Evolutionary conservation across 2,329 filamentous ascomycete species (phyloP).

Genomic region (Scopulariopsis brevicaulis): DNA sequence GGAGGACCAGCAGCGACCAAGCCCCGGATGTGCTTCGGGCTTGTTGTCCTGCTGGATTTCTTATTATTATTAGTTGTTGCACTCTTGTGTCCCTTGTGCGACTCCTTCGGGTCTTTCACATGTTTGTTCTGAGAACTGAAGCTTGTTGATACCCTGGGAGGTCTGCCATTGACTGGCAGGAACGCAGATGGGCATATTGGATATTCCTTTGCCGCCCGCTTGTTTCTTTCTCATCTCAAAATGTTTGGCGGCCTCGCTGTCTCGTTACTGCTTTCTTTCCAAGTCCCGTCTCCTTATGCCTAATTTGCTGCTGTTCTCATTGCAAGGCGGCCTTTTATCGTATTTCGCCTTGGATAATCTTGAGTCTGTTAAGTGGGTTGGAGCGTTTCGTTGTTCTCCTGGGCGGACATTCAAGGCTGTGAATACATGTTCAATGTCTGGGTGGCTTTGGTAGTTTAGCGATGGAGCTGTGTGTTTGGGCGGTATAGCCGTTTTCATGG

Average conservation of each 20-base stretch:
- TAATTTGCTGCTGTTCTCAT: not conserved
- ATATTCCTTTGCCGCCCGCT: slow-evolving; percentile 3
- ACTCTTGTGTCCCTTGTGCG: slow-evolving; percentile 6
- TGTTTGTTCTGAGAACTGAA: slow-evolving; percentile 15
- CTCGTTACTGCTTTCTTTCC: slow-evolving; percentile 5
- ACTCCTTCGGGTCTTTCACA: slow-evolving; percentile 6
- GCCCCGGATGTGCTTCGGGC: slow-evolving; percentile 6
- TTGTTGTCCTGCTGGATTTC: slow-evolving; percentile 8
- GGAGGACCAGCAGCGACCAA: not conserved
- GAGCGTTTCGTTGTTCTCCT: not conserved
- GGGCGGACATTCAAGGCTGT: not conserved
- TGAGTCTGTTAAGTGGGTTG: not conserved
- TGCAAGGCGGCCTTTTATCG: not conserved
- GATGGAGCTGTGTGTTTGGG: slow-evolving; percentile 5
- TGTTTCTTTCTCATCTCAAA: slow-evolving; percentile 8
- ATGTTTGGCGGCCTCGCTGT: not conserved
- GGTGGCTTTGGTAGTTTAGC: slow-evolving; percentile 11
- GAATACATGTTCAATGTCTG: slow-evolving; percentile 7
- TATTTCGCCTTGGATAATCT: not conserved
- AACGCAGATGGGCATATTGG: slow-evolving; percentile 1
- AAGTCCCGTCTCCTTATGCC: not conserved
- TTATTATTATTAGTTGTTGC: slow-evolving; percentile 11
- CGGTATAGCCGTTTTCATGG: not conserved
- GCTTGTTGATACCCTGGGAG: slow-evolving; percentile 24
- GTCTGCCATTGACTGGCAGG: slow-evolving; percentile 8